Evolutionary conservation across 139 green algal species (phyloP).

Genomic region (Ettlia oleoabundans): DNA sequence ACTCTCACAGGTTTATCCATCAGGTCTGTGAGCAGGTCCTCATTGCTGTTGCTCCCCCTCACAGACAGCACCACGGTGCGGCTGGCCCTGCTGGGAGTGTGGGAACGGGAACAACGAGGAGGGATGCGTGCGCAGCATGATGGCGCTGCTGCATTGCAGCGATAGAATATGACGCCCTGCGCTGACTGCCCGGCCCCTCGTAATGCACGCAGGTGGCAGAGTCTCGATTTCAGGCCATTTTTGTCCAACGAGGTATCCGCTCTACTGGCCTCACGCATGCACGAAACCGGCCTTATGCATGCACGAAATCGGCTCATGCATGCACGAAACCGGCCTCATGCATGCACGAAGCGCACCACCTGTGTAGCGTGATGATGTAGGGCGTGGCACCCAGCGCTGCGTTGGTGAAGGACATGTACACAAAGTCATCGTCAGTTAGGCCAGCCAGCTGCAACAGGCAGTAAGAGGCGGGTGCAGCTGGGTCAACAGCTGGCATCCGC

Average conservation of each 20-base stretch:
- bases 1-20: too few species aligned
- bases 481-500: too few species aligned
- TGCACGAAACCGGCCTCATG: not conserved
- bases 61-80: conserved; percentile 1
- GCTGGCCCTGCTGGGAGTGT: not conserved
- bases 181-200: too few species aligned
- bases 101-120: not conserved
- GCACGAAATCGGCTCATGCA: not conserved
- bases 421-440: not conserved
- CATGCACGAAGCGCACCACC: too few species aligned
- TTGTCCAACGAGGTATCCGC: too few species aligned
- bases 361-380: not conserved
- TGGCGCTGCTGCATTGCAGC: not conserved
- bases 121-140: too few species aligned
- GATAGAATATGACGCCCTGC: too few species aligned
- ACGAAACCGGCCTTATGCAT: not conserved
- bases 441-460: too few species aligned
- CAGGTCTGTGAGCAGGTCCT: conserved; percentile 24
- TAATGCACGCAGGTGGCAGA: too few species aligned
- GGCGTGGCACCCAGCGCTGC: not conserved
- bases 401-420: not conserved
- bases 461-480: too few species aligned
- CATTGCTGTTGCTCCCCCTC: conserved; percentile 4
- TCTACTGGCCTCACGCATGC: too few species aligned
- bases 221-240: too few species aligned